A percentile compares a stretch with the other conserved stretches of the same genome.
phyloP scores from a whole-genome alignment of 306 rosid species.

The Lotus japonicus region DNA sequence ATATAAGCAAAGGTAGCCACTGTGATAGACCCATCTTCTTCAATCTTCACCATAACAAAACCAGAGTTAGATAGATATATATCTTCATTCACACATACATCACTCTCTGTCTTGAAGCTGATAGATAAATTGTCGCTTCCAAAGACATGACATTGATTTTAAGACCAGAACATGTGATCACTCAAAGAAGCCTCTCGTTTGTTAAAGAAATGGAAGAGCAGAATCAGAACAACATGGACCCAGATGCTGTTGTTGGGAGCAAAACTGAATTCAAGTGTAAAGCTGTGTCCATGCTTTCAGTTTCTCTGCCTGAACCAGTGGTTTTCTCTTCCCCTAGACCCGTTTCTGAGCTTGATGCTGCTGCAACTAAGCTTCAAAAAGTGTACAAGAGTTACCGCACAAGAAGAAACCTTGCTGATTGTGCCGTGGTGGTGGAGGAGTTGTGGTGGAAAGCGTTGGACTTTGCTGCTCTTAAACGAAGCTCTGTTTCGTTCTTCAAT shows the following conservation, averaged over 20 bases:
- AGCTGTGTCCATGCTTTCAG: constrained; percentile 25
- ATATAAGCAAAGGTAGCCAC: too few species aligned
- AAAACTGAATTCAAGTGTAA: constrained; percentile 26
- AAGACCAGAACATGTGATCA: constrained; percentile 45
- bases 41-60: not conserved
- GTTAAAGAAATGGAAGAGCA: constrained; percentile 20
- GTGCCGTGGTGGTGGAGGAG: constrained; percentile 88
- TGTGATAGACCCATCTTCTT: not conserved
- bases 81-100: too few species aligned
- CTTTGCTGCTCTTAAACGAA: constrained; percentile 66
- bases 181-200: constrained; percentile 41
- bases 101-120: constrained; percentile 18
- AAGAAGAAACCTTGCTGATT: constrained; percentile 86
- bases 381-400: constrained; percentile 88
- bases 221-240: not conserved
- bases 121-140: constrained; percentile 23
- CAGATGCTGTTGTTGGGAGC: constrained; percentile 1
- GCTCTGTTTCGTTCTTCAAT: constrained; percentile 73
- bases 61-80: too few species aligned
- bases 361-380: constrained; percentile 76
- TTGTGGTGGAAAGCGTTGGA: constrained; percentile 94
- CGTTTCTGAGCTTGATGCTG: constrained; percentile 65
- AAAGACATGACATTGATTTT: too few species aligned
- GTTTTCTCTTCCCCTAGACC: constrained; percentile 55
- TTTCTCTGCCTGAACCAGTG: constrained; percentile 43